These are phyloP conservation scores for Galerina sulciceps DNA, from an alignment of 768 basidiomycete genomes.

Conservation along the genomic window DNA sequence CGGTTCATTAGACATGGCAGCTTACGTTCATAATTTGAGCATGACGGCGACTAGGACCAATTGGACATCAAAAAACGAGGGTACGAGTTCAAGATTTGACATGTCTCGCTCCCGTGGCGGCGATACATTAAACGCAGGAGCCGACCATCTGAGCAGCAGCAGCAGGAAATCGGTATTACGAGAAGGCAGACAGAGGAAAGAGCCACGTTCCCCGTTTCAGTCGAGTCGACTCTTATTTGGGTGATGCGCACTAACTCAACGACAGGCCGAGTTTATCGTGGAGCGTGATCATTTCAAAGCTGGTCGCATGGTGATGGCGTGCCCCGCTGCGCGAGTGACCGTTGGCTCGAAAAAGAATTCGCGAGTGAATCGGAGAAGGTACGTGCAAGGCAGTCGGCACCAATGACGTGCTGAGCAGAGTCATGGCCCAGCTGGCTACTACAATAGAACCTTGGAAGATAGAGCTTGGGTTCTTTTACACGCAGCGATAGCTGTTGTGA, in stretches of 20 bases:
- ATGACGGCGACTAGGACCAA: background rate
- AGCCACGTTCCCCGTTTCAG: slow-evolving; percentile 6
- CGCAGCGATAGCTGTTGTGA: background rate
- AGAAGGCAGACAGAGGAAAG: background rate
- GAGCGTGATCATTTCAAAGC: background rate
- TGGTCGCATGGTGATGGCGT: slow-evolving; percentile 14
- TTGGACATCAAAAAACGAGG: background rate
- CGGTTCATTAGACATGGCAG: background rate
- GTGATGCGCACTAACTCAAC: slow-evolving; percentile 11
- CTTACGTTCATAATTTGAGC: slow-evolving; percentile 15
- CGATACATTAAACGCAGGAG: background rate
- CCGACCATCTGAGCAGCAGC: background rate
- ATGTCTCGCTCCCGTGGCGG: slow-evolving; percentile 11
- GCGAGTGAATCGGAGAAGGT: slow-evolving; percentile 22
- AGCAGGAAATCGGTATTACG: background rate
- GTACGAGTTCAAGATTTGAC: background rate
- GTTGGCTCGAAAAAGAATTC: slow-evolving; percentile 10
- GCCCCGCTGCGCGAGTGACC: slow-evolving; percentile 2
- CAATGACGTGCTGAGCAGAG: background rate
- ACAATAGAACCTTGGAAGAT: slow-evolving; percentile 5
- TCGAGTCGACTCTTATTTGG: slow-evolving; percentile 7
- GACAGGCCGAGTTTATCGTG: slow-evolving; percentile 4
- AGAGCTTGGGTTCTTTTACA: background rate
- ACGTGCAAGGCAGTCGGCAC: background rate
- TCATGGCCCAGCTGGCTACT: background rate